Conservation (phyloP, 106 monocot species). For the Cymbidium sinense region DNA sequence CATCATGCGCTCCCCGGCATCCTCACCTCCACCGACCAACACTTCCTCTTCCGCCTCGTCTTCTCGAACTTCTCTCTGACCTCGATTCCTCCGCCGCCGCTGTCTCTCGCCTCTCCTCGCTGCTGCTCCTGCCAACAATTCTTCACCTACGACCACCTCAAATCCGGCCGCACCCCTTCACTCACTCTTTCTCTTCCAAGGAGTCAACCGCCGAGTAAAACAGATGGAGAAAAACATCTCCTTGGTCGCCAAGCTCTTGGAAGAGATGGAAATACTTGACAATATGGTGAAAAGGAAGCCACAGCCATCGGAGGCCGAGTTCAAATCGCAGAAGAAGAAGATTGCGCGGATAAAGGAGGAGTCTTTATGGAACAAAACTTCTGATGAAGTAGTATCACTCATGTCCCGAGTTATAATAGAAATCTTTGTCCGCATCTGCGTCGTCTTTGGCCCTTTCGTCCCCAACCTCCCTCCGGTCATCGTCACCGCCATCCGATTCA, state of each 20-base stretch:
- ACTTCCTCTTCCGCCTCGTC: slow-evolving; percentile 51
- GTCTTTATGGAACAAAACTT: slow-evolving; percentile 55
- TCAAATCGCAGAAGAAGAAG: slow-evolving; percentile 34
- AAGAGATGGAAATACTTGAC: slow-evolving; percentile 54
- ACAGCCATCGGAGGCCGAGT: slow-evolving; percentile 9
- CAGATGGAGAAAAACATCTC: slow-evolving; percentile 49
- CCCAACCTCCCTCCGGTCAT: slow-evolving; percentile 34
- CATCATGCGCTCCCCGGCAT: slow-evolving; percentile 56
- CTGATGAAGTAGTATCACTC: slow-evolving; percentile 45
- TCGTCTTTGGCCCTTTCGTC: slow-evolving; percentile 38
- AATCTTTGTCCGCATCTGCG: slow-evolving; percentile 52
- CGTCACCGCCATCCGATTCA: not conserved
- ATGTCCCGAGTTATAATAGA: slow-evolving; percentile 43
- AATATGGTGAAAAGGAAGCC: slow-evolving; percentile 36
- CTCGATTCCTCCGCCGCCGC: slow-evolving; percentile 51
- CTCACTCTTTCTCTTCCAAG: slow-evolving; percentile 7
- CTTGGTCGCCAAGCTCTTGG: slow-evolving; percentile 21
- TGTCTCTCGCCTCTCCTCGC: slow-evolving; percentile 37
- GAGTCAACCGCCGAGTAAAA: slow-evolving; percentile 38
- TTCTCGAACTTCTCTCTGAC: slow-evolving; percentile 50
- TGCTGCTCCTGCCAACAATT: slow-evolving; percentile 33
- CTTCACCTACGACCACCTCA: slow-evolving; percentile 45
- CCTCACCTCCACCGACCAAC: slow-evolving; percentile 67
- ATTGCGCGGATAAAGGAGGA: slow-evolving; percentile 45
- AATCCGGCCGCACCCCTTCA: slow-evolving; percentile 24